Conservation (phyloP, 2,329 filamentous ascomycete genomes). For the Calonectria naviculata region DNA sequence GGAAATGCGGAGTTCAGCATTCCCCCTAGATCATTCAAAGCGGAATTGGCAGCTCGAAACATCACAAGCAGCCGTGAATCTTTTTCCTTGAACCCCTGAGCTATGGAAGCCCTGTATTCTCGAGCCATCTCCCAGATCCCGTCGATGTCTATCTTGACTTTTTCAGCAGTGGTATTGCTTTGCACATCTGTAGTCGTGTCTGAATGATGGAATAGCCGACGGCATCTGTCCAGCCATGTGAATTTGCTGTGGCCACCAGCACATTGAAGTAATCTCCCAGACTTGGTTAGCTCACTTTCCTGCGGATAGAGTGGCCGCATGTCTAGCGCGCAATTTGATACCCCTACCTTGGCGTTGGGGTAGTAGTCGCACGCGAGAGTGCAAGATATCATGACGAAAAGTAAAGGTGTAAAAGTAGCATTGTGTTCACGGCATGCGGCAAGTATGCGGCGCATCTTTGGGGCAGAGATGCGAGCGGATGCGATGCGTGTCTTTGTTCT, state of each 20-base stretch:
- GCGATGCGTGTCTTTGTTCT: conserved; percentile 21
- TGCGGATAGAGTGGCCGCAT: conserved; percentile 12
- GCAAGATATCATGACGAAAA: conserved; percentile 22
- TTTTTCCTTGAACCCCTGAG: background rate
- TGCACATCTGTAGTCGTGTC: background rate
- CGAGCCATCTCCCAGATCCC: conserved; percentile 17
- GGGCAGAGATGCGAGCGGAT: conserved; percentile 19
- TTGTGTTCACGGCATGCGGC: conserved; percentile 30
- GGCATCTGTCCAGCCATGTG: conserved; percentile 16
- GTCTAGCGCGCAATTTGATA: conserved; percentile 22
- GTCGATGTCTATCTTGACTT: background rate
- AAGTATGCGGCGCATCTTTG: conserved; percentile 17
- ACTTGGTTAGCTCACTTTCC: background rate
- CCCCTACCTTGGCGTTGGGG: conserved; percentile 33
- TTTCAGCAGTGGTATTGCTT: background rate
- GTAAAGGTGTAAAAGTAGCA: conserved; percentile 37
- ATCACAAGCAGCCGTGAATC: background rate
- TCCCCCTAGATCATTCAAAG: conserved; percentile 16
- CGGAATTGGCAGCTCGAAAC: conserved; percentile 18
- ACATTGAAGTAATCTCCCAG: conserved; percentile 19
- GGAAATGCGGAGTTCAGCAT: conserved; percentile 18
- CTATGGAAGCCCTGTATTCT: conserved; percentile 11
- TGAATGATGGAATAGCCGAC: background rate
- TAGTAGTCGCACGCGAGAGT: conserved; percentile 35
- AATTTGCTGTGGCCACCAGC: background rate